Evolutionary conservation across 441 rosid genomes (phyloP).

Genomic region (Raphanus hybrid): DNA sequence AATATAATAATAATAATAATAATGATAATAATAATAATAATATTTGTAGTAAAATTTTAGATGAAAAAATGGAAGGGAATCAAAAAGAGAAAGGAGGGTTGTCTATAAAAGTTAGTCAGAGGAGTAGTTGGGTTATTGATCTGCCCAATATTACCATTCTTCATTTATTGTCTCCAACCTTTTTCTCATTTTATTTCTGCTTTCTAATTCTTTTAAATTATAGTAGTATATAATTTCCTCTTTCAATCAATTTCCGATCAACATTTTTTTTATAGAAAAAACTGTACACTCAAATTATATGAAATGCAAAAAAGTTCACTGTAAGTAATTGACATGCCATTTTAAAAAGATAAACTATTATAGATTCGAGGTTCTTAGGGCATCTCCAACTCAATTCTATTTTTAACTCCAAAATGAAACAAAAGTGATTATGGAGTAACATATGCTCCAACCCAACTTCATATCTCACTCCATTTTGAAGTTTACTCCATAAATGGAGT

Average conservation of each 20-base stretch:
- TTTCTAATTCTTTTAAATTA: background rate
- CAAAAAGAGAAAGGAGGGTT: constrained; percentile 48
- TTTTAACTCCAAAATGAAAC: too few species aligned
- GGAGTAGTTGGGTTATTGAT: constrained; percentile 83
- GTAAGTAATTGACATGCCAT: background rate
- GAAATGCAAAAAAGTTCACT: background rate
- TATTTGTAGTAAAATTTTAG: constrained; percentile 3
- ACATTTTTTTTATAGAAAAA: background rate
- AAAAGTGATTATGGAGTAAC: too few species aligned
- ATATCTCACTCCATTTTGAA: too few species aligned
- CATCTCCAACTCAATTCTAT: too few species aligned
- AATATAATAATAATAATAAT: too few species aligned
- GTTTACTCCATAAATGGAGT: too few species aligned
- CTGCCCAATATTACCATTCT: constrained; percentile 61
- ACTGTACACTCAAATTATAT: background rate
- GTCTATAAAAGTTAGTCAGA: constrained; percentile 67
- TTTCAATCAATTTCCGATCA: background rate
- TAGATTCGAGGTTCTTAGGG: background rate
- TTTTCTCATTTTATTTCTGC: background rate
- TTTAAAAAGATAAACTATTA: background rate
- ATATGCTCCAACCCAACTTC: too few species aligned
- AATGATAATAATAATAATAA: background rate
- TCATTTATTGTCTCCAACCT: constrained; percentile 47
- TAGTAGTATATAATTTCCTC: background rate
- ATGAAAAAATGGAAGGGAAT: constrained; percentile 51